Evolutionary conservation across 129 eudicot genomes (phyloP), one percentile per base, ranked within the genome.

Genomic region (Flaveria sonorensis): DNA sequence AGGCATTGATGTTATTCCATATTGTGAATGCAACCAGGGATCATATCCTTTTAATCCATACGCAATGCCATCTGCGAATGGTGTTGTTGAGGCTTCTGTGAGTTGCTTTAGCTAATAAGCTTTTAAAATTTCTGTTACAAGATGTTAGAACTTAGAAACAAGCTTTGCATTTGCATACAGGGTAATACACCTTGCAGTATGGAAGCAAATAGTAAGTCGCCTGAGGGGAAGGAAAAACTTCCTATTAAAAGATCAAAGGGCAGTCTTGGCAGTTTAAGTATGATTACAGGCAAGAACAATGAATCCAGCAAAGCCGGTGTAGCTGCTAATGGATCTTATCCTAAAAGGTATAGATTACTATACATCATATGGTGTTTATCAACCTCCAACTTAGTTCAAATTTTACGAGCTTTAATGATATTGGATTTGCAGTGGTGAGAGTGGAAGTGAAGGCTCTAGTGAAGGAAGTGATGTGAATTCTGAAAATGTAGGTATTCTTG

Each of bases 401-500:
- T 65, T 60, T 73, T 39, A 77, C 59, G 12, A 10, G 70, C 70
- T 32, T 77, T 65, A 46, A n/a, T 61, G 74, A 61, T 42, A 48
- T 28, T 76, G 79, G 59, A 46, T 79, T 77, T 91, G 86, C 84
- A 95, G 99, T 71, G 97, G 81, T 75, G 99, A 89, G 60, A 95
- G 97, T 68, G 96, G 79, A 68, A 91, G 97, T 79, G 96, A 95
- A 79, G 96, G 91, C 39, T 89, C 99, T 26, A 91, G 88, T 69
- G 96, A 88, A 78, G 99, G 99, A 89, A 95, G 97, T 81, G 97
- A 95, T 46, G 96, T 81, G 36, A 86, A 88, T 86, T 91, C 99
- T 64, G 90, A 91, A 74, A 88, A 95, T 86, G 99, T 95, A 82
- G 70, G 94, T 84, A 76, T 71, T 61, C 51, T 46, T 48, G 71